Conservation (phyloP, 78 protist genomes). For the Protostelium mycophagum region DNA sequence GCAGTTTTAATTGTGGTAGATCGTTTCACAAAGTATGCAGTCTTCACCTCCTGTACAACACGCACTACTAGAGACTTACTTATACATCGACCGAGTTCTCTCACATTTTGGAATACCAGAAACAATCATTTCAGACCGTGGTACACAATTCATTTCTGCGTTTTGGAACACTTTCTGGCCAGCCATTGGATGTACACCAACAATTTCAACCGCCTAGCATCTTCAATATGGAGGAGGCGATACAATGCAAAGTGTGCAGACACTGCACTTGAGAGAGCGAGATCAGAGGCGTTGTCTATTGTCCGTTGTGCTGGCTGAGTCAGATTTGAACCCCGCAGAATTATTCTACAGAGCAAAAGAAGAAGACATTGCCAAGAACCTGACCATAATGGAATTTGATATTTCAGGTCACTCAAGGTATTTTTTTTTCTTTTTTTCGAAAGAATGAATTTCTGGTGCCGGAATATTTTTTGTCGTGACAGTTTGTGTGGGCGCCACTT, state of each 20-base stretch:
- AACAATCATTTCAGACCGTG: neutral
- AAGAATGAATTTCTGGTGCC: too few species aligned
- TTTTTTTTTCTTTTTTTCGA: too few species aligned
- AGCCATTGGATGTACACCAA: neutral
- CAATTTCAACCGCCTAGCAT: neutral
- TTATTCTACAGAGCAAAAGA: constrained; percentile 36
- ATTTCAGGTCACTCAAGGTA: neutral
- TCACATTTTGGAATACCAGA: neutral
- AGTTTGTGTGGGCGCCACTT: too few species aligned
- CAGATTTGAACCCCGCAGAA: neutral
- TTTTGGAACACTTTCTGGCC: neutral
- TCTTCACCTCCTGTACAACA: too few species aligned
- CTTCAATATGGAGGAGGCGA: constrained; percentile 4
- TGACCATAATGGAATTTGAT: constrained; percentile 75
- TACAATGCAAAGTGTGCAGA: constrained; percentile 9
- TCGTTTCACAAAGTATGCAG: too few species aligned
- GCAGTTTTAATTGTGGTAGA: too few species aligned
- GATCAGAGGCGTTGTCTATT: neutral
- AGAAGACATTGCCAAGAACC: constrained; percentile 75
- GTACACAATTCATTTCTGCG: neutral
- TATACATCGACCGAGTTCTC: neutral
- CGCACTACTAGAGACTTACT: too few species aligned
- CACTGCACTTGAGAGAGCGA: neutral
- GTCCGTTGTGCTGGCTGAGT: constrained; percentile 32
- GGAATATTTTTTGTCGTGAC: too few species aligned